Conservation (phyloP, 345 rosid genomes). For the Nasturtium officinale region DNA sequence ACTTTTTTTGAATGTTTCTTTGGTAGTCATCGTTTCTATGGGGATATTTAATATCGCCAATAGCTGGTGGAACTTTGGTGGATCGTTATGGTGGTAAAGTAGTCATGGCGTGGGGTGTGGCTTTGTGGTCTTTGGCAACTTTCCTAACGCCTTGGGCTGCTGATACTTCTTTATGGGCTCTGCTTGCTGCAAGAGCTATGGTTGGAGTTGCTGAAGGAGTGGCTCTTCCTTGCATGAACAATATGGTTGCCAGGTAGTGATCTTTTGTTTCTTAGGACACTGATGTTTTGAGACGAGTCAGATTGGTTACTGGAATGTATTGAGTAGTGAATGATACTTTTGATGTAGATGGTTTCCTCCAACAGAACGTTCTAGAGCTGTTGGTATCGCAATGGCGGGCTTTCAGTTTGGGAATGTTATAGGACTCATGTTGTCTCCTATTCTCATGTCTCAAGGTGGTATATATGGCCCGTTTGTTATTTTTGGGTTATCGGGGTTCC, state of each 20-base stretch:
- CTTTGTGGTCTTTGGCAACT: constrained; percentile 90
- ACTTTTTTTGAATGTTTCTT: constrained; percentile 28
- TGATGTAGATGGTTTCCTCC: constrained; percentile 91
- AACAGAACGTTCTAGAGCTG: constrained; percentile 92
- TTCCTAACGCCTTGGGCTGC: constrained; percentile 98
- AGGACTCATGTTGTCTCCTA: constrained; percentile 86
- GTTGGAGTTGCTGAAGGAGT: constrained; percentile 98
- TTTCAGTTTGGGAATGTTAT: constrained; percentile 90
- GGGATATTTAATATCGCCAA: constrained; percentile 95
- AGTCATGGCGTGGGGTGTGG: constrained; percentile 93
- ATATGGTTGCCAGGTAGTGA: constrained; percentile 86
- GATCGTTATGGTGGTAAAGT: constrained; percentile 92
- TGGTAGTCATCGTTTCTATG: constrained; percentile 88
- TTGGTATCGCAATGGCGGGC: constrained; percentile 94
- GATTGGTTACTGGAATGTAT: constrained; percentile 4
- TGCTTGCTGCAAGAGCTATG: constrained; percentile 70
- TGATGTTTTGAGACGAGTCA: not conserved
- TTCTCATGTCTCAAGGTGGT: constrained; percentile 88
- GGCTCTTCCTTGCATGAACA: constrained; percentile 99
- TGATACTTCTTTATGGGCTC: constrained; percentile 71
- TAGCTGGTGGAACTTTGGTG: constrained; percentile 89
- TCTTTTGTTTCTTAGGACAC: constrained; percentile 10
- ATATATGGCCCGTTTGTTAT: constrained; percentile 92
- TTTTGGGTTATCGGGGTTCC: constrained; percentile 88
- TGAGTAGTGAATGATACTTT: constrained; percentile 38